Evolutionary conservation across 371 early-diverging fungal species (phyloP), one percentile per base, ranked within the genome.

Genomic region (Nematocida major): DNA sequence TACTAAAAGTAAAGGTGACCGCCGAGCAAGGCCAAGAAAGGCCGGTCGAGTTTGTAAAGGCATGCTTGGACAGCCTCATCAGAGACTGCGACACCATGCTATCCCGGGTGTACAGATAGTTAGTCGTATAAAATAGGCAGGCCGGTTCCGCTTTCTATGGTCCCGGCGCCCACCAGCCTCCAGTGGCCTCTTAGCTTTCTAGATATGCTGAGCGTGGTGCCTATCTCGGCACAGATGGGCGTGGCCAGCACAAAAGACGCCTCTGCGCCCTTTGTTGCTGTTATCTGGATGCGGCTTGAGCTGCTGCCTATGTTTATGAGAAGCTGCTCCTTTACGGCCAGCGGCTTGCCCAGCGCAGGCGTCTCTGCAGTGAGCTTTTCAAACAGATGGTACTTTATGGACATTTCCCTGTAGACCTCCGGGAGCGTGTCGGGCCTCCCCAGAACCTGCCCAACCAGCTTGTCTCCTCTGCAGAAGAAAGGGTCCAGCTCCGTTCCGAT

Each of bases 401-500:
- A 93, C 42, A 98, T 85, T 84, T 93, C 93, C 47, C 89, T 89
- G 86, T 92, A 96, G 79, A 99, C 92, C 32, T 90, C 89, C 22
- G 99, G 97, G 49, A 97, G 88, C 63, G 89, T 89, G 59, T 96
- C 97, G 43, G 92, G 92, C 48, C 90, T 86, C 22, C 99, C 99
- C 80, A 99, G 87, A 0, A 97, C 96, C 84, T 97, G 95, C 78
- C 99, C 99, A 57, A 96, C 93, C 54, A 99, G 88, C 84, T 93
- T 91, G 88, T 99, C 98, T 65, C 92, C 93, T 87, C 96, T 91
- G 87, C 96, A 96, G 51, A 95, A 88, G 13, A 92, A 91, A 40
- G 99, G 99, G 86, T 99, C 99, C 84, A 98, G 89, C 79, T 90
- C 87, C 39, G 99, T 98, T 70, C 99, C 98, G 61, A 99, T 96